A percentile compares a stretch with the other conserved stretches of the same genome.
Conservation (phyloP, 202 grass and related monocot species). For the Setaria italica region DNA sequence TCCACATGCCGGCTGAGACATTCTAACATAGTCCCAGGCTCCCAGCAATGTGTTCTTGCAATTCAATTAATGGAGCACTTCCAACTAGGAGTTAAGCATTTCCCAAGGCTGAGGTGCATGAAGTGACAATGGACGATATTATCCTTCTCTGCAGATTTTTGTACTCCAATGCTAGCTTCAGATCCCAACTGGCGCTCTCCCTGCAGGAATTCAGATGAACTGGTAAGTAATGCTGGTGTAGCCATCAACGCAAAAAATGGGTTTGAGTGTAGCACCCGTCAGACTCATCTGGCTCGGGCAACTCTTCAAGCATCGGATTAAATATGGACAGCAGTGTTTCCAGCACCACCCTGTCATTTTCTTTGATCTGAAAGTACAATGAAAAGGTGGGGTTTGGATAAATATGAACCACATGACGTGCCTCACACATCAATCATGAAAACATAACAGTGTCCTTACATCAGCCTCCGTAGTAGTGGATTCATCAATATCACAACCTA, state of each 20-base stretch:
- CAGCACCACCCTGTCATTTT: conserved; percentile 76
- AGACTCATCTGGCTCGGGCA: conserved; percentile 50
- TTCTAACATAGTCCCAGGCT: not conserved
- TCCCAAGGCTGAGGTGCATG: conserved; percentile 63
- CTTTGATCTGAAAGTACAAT: conserved; percentile 53
- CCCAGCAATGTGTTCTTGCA: not conserved
- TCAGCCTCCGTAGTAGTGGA: conserved; percentile 28
- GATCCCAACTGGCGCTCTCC: conserved; percentile 66
- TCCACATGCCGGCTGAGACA: conserved; percentile 27
- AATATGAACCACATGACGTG: not conserved
- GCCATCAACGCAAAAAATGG: not conserved
- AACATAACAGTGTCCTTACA: conserved; percentile 31
- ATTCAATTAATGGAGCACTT: conserved; percentile 37
- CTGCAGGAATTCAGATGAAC: conserved; percentile 44
- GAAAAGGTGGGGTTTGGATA: not conserved
- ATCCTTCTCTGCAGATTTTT: conserved; percentile 75
- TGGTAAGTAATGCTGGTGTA: not conserved
- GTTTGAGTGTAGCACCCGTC: conserved; percentile 45
- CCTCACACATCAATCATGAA: conserved; percentile 25
- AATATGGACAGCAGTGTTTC: conserved; percentile 84
- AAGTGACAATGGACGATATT: conserved; percentile 66
- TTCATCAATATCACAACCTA: conserved; percentile 54
- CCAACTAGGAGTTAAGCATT: conserved; percentile 41
- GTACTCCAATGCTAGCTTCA: conserved; percentile 69
- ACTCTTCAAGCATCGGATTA: conserved; percentile 80